phyloP scores from a whole-genome alignment of 306 rosid species.

The Purshia tridentata region DNA sequence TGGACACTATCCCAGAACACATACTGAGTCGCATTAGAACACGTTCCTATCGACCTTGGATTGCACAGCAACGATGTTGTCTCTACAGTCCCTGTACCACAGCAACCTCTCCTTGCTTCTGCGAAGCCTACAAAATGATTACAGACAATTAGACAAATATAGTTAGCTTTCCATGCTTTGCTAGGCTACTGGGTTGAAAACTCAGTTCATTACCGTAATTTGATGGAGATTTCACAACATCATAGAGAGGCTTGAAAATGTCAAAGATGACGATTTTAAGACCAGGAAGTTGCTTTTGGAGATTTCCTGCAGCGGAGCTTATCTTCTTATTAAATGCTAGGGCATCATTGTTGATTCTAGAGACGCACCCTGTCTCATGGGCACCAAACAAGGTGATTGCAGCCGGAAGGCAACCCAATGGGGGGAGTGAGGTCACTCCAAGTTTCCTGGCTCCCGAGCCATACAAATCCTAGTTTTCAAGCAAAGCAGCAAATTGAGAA shows the following conservation, averaged over 20 bases:
- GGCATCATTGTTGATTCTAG: slow-evolving; percentile 63
- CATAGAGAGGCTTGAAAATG: slow-evolving; percentile 69
- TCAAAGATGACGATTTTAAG: slow-evolving; percentile 79
- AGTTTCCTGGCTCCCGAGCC: slow-evolving; percentile 82
- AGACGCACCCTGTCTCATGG: slow-evolving; percentile 64
- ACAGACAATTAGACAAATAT: neutral
- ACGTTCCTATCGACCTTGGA: slow-evolving; percentile 72
- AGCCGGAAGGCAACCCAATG: slow-evolving; percentile 87
- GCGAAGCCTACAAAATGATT: slow-evolving; percentile 47
- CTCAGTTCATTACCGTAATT: slow-evolving; percentile 49
- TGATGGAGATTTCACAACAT: slow-evolving; percentile 73
- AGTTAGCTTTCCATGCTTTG: neutral
- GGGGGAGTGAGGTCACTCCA: slow-evolving; percentile 94
- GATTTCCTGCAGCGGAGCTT: slow-evolving; percentile 57
- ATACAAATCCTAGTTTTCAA: slow-evolving; percentile 56
- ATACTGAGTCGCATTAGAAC: slow-evolving; percentile 80
- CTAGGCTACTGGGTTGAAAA: neutral
- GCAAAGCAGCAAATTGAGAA: neutral
- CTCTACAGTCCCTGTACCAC: slow-evolving; percentile 86
- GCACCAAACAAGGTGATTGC: slow-evolving; percentile 65
- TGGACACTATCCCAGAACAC: slow-evolving; percentile 97
- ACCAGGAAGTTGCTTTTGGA: slow-evolving; percentile 70
- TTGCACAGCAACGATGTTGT: slow-evolving; percentile 74
- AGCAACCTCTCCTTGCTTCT: slow-evolving; percentile 85
- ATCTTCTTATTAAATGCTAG: slow-evolving; percentile 77